Percentiles rank a stretch among this genome's conserved stretches.
These are phyloP conservation scores for Monilinia fructigena DNA, from an alignment of 2,329 filamentous ascomycete genomes.

Conservation along the genomic window DNA sequence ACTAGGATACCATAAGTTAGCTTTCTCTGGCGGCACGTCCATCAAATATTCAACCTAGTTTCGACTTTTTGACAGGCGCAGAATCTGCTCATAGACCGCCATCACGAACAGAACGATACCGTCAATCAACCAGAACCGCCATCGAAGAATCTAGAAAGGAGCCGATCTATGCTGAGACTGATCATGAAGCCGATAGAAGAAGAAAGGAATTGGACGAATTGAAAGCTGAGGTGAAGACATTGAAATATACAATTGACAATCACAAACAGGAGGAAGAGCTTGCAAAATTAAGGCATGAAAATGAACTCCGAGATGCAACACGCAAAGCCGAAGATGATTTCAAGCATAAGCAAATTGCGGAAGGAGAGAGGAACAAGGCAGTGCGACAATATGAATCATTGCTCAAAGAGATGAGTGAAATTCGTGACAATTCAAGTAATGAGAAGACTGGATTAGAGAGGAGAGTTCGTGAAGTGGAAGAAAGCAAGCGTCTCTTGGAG, in stretches of 20 bases:
- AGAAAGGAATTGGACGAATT: constrained; percentile 65
- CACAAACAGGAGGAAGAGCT: constrained; percentile 86
- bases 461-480: constrained; percentile 67
- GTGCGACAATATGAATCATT: constrained; percentile 51
- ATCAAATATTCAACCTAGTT: constrained; percentile 52
- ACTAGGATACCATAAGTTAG: constrained; percentile 25
- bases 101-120: constrained; percentile 32
- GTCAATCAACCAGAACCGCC: constrained; percentile 50
- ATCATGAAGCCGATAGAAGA: constrained; percentile 33
- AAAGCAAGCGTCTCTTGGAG: constrained; percentile 69
- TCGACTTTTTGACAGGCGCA: constrained; percentile 58
- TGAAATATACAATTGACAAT: constrained; percentile 85
- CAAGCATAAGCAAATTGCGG: constrained; percentile 61
- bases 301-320: constrained; percentile 77
- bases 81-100: constrained; percentile 43
- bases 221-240: constrained; percentile 82
- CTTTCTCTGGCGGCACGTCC: constrained; percentile 51
- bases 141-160: constrained; percentile 56
- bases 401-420: constrained; percentile 51
- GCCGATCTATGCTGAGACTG: constrained; percentile 46
- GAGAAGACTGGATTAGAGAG: constrained; percentile 67
- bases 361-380: constrained; percentile 53
- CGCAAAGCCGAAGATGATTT: constrained; percentile 84
- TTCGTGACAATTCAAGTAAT: constrained; percentile 50
- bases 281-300: constrained; percentile 72